Conservation (phyloP, 2,329 filamentous ascomycete species). For the Alternaria alternata region DNA sequence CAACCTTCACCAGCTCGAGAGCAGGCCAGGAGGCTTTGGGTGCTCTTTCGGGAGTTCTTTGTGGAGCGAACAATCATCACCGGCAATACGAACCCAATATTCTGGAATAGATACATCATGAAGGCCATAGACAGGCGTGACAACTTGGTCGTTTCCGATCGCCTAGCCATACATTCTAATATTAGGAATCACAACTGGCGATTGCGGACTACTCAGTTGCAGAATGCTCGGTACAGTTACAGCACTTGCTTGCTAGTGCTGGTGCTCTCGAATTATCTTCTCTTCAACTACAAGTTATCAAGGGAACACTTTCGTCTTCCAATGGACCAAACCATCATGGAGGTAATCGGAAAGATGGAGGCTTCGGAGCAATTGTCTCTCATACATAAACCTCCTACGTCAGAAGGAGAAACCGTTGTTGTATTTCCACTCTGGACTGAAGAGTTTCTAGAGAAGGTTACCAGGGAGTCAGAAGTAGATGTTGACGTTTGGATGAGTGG, state of each 20-base stretch:
- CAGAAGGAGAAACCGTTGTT: not conserved
- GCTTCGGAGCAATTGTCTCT: not conserved
- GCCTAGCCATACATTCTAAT: not conserved
- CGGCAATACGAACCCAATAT: not conserved
- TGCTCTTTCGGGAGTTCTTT: not conserved
- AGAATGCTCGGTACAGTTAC: not conserved
- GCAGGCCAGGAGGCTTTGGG: not conserved
- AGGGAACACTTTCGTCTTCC: not conserved
- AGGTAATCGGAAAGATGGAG: not conserved
- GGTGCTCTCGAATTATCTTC: not conserved
- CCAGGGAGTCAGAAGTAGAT: not conserved
- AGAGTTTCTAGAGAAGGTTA: not conserved
- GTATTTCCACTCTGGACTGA: not conserved
- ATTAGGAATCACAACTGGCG: not conserved
- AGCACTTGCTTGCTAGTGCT: not conserved
- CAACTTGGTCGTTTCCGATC: not conserved
- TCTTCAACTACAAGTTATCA: not conserved
- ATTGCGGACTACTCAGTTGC: not conserved
- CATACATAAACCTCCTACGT: not conserved
- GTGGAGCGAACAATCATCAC: not conserved
- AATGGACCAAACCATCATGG: not conserved
- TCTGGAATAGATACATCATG: not conserved
- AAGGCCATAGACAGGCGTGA: not conserved
- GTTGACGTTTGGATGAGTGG: not conserved
- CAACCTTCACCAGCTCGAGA: not conserved